Evolutionary conservation across 2,329 filamentous ascomycete genomes (phyloP), one percentile per base, ranked within the genome.

Genomic region (Pleurostoma richardsiae): DNA sequence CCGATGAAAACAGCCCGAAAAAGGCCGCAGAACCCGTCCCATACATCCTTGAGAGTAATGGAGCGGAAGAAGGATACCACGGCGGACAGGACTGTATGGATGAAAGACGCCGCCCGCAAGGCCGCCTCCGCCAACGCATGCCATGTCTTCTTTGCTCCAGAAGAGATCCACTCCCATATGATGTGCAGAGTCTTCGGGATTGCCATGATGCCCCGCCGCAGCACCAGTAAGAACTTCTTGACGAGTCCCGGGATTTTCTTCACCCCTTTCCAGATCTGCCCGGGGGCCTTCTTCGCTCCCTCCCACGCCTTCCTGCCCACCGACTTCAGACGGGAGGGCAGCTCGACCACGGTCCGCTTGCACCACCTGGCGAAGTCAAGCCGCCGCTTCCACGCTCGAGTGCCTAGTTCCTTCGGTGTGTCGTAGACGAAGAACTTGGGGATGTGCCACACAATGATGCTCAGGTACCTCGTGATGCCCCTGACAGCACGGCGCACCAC

Each of bases 1-100:
- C 54, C 56, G 4, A 66, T 47, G n/a, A 69, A 67, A 7, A 68
- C 41, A n/a, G 62, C 57, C 4, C 50, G 43, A 30, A 46, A n/a
- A 0, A 66, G 56, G 7, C 55, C 51, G 38, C 53, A 50, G 30
- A 71, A 50, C 26, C 66, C 68, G 43, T 67, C 54, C 56, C 60
- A 61, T 3, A 74, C 56, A 45, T 74, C 69, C n/a, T 50, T 51
- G n/a, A 68, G 49, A 4, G 66, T 72, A 46, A 71, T 61, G 1
- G 41, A 36, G 10, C 53, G 49, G 49, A 72, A 65, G 47, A 65
- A 68, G 3, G 54, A 55, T 4, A 66, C 10, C 1, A 67, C 51
- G 0, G 68, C 67, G 39, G 54, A 53, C 0, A 65, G 4, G 2
- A 56, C 50, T 1, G 70, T 73, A 42, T 71, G 67, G 1, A 71